Base-by-base conservation (phyloP, 148 eudicot genomes). In the Chenopodium album region DNA sequence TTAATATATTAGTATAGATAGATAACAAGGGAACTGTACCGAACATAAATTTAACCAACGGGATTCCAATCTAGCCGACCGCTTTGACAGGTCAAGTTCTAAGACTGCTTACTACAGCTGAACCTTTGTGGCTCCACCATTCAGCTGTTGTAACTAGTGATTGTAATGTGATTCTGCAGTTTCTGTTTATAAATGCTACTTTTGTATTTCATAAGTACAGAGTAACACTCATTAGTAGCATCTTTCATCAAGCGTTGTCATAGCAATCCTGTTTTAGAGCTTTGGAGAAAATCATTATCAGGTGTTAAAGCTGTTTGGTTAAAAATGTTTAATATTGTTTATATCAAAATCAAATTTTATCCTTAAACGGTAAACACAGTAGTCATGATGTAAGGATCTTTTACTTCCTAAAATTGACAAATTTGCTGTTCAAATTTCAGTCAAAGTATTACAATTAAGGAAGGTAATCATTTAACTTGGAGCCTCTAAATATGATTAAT, bases 111-210 rank as follows among this genome's bases (percentile, higher is more conserved):
- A 28, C 47, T 20, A 19, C 29, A 26, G 67, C 20, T 76, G 76
- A 32, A 52, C 29, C 63, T 46, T 44, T 31, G 82, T 63, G 84
- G 80, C 52, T 50, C 85, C 85, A 82, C 77, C 81, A 71, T 22
- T 82, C 69, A 72, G 59, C 73, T 3, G 68, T 41, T 63, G 68
- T 47, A 82, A 77, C 65, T 28, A 71, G 77, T 82, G 76, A 68
- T 60, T 68, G 47, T 23, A 72, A 74, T 69, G 64, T 68, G 82
- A 84, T 79, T 79, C 48, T 77, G 72, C 48, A 47, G 59, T 52
- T 70, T 75, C 62, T 59, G 29, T 76, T 69, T 71, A 22, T 34
- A 34, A 5, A 41, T 76, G 64, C 77, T 46, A 71, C 59, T 81
- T 76, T 75, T 26, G 66, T 62, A 62, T 44, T 13, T 60, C 81